A percentile compares a stretch with the other conserved stretches of the same genome.
Conservation (phyloP, 768 basidiomycete genomes). For the Baorangia bicolor region DNA sequence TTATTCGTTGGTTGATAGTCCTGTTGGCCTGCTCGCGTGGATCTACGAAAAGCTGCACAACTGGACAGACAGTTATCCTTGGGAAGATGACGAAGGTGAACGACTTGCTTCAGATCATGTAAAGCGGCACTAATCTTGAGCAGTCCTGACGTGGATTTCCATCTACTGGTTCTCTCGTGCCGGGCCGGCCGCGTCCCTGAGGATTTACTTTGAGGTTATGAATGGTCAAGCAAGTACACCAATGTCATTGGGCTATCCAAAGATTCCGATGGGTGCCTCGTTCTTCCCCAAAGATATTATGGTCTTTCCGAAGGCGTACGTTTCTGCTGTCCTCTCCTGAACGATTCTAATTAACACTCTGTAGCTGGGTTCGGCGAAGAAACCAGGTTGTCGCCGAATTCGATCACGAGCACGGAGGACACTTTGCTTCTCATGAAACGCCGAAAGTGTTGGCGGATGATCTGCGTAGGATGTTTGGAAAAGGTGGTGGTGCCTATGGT, state of each 20-base stretch:
- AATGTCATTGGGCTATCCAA: not conserved
- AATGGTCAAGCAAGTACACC: not conserved
- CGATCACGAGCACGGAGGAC: slow-evolving; percentile 51
- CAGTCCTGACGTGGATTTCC: slow-evolving; percentile 60
- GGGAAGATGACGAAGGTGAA: slow-evolving; percentile 56
- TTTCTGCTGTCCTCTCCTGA: slow-evolving; percentile 1
- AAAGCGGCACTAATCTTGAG: not conserved
- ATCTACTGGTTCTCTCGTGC: slow-evolving; percentile 59
- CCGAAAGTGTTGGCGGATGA: slow-evolving; percentile 50
- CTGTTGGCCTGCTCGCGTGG: slow-evolving; percentile 50
- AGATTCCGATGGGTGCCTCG: slow-evolving; percentile 47
- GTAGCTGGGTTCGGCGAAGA: slow-evolving; percentile 42
- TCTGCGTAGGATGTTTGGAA: slow-evolving; percentile 56
- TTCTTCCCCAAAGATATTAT: slow-evolving; percentile 50
- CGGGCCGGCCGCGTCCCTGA: slow-evolving; percentile 53
- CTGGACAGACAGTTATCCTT: slow-evolving; percentile 51
- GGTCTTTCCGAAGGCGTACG: slow-evolving; percentile 37
- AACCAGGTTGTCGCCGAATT: slow-evolving; percentile 47
- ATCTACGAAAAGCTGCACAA: slow-evolving; percentile 49
- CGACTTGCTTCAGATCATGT: not conserved
- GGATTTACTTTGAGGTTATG: slow-evolving; percentile 57
- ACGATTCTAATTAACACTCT: not conserved
- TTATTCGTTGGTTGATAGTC: slow-evolving; percentile 55
- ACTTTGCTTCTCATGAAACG: slow-evolving; percentile 55
- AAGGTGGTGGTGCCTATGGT: slow-evolving; percentile 46